Evolutionary conservation across 192 early-diverging fungal genomes (phyloP), one percentile per base, ranked within the genome.

Genomic region (Backusella sp.): DNA sequence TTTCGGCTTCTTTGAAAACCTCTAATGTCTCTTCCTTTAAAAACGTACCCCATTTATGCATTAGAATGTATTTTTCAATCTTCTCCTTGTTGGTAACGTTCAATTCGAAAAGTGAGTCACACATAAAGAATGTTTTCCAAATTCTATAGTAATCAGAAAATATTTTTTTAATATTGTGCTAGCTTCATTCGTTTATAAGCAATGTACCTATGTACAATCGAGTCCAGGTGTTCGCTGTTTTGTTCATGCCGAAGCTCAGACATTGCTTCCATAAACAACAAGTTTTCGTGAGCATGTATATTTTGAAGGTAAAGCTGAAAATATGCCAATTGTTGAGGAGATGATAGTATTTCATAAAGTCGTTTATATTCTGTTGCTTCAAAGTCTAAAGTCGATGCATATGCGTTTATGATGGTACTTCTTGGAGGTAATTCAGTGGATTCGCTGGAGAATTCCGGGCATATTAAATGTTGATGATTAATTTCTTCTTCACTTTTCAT

Each of bases 261-360:
- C 41, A 83, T 41, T 17, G 78, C 78, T 72, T 79, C 77, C 6
- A 83, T 62, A 52, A 83, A 83, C 30, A 83, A 35, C 8, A 83
- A 52, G 37, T 78, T 73, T 70, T 83, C 78, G 19, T 83, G 82
- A 6, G 75, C 44, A 52, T 75, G 56, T 23, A 67, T 49, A 32
- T 35, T 42, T 37, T 72, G 42, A 28, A 82, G 41, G 34, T 75
- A 82, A 28, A 21, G n/a, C 32, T 78, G 76, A 32, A 82, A 82
- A 21, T 68, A 56, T 42, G 68, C 53, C 19, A 82, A 42, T 21
- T 67, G 36, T 3, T 52, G 32, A 52, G 80, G 76, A 19, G 73
- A 72, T 46, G 76, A 70, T 23, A 82, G 56, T 9, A 82, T 78
- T 7, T 46, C 39, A 23, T 82, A 59, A 4, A 79, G 59, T 73